phyloP scores from a whole-genome alignment of 2,329 filamentous ascomycete genomes.

The Trichothecium roseum region DNA sequence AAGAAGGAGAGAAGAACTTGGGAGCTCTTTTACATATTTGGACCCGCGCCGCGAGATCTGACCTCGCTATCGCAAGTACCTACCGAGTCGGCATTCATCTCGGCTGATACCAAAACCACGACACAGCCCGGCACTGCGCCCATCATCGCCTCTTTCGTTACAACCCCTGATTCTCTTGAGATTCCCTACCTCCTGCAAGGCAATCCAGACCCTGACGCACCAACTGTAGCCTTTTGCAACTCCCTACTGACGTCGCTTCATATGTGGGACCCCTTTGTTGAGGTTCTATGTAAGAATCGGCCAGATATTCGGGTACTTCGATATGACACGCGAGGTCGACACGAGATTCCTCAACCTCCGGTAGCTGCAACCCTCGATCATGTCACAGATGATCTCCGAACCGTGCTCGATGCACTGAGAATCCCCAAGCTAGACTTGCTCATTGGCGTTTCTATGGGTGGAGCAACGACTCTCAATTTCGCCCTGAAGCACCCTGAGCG shows the following conservation, averaged over 20 bases:
- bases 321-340: slow-evolving; percentile 66
- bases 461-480: slow-evolving; percentile 65
- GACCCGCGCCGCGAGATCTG: slow-evolving; percentile 61
- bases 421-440: slow-evolving; percentile 56
- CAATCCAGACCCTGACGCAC: slow-evolving; percentile 52
- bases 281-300: slow-evolving; percentile 46
- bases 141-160: slow-evolving; percentile 57
- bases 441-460: slow-evolving; percentile 72
- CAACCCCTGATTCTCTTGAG: slow-evolving; percentile 54
- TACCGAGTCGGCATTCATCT: slow-evolving; percentile 37
- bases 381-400: slow-evolving; percentile 56
- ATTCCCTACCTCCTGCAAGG: slow-evolving; percentile 72
- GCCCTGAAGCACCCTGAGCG: slow-evolving; percentile 54
- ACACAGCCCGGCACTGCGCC: slow-evolving; percentile 42
- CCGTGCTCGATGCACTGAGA: slow-evolving; percentile 58
- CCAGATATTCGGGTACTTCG: slow-evolving; percentile 63
- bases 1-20: slow-evolving; percentile 51
- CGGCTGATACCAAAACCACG: slow-evolving; percentile 42
- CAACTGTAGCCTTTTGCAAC: slow-evolving; percentile 67
- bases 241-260: slow-evolving; percentile 66
- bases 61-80: slow-evolving; percentile 40
- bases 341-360: slow-evolving; percentile 34
- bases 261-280: slow-evolving; percentile 73
- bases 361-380: slow-evolving; percentile 49
- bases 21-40: slow-evolving; percentile 70